Evolutionary conservation across 75 land plant species (phyloP), one percentile per base, ranked within the genome.

Genomic region (Picea glauca): DNA sequence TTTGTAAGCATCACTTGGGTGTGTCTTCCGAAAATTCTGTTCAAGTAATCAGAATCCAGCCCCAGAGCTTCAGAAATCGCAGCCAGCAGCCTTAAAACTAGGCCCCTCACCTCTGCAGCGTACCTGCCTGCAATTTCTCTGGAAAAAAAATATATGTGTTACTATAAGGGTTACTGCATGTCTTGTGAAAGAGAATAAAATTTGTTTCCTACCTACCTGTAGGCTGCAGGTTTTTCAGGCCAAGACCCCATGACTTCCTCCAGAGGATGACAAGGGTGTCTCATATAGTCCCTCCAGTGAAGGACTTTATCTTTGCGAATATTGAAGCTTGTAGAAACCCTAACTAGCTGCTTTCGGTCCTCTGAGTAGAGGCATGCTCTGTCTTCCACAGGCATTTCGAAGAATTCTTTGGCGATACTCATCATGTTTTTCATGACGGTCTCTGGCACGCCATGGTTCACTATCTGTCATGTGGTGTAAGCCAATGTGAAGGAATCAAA

Each of bases 221-320:
- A 88, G 21, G 72, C 31, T 33, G 89, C 80, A n/a, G 94, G 92
- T 65, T 86, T 75, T 30, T 76, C 65, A 78, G 95, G 93, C 93
- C 95, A 92, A 35, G 83, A 50, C 50, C 85, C 17, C 58, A 82
- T 54, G 83, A 72, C 73, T 17, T 72, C 57, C 43, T 82, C 62
- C 40, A 78, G 30, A 1, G 93, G 93, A 60, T 86, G 79, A 14
- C 89, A 66, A 50, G 85, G 90, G 75, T 86, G 93, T 58, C 85
- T 87, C 50, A 88, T n/a, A 83, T 85, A 90, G 58, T 91, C 93
- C 43, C 91, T 82, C 95, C 95, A 87, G 64, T 81, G 85, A 35
- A 84, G 62, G 57, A 93, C 79, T 68, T 80, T 81, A 43, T 91
- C 91, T 4, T 84, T 90, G 13, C 33, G 38, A 23, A 78, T 70